phyloP scores from a whole-genome alignment of 2,329 filamentous ascomycete genomes.

The Alternaria brassicicola region DNA sequence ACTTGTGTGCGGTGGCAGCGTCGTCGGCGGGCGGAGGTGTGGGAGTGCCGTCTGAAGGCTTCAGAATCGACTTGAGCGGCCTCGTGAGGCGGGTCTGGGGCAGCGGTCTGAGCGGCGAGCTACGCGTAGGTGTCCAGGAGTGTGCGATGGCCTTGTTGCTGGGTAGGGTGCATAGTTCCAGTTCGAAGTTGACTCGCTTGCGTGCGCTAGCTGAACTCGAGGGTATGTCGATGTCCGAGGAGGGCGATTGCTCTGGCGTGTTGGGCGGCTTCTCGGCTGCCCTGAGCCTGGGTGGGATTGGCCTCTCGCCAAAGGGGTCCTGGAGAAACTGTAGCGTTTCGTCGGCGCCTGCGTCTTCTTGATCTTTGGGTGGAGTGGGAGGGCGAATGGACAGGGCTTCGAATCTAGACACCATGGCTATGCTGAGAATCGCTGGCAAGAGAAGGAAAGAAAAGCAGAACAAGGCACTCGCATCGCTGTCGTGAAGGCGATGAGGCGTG shows the following conservation, averaged over 20 bases:
- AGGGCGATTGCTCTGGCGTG: slow-evolving; percentile 53
- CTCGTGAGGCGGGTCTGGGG: slow-evolving; percentile 59
- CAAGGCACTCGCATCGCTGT: slow-evolving; percentile 35
- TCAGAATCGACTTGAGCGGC: slow-evolving; percentile 79
- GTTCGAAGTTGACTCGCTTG: slow-evolving; percentile 65
- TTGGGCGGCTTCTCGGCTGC: slow-evolving; percentile 33
- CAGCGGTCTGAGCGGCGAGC: slow-evolving; percentile 54
- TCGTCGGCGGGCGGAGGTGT: slow-evolving; percentile 47
- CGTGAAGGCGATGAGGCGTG: slow-evolving; percentile 14
- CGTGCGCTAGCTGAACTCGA: slow-evolving; percentile 44
- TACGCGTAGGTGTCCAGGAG: slow-evolving; percentile 44
- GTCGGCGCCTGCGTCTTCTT: slow-evolving; percentile 44
- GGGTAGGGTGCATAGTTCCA: slow-evolving; percentile 64
- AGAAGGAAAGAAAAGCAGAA: slow-evolving; percentile 27
- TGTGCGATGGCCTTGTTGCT: slow-evolving; percentile 49
- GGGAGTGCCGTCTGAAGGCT: slow-evolving; percentile 61
- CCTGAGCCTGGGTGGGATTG: slow-evolving; percentile 28
- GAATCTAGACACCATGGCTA: slow-evolving; percentile 52
- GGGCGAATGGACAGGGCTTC: slow-evolving; percentile 58
- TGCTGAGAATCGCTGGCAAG: slow-evolving; percentile 36
- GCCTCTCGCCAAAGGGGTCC: slow-evolving; percentile 48
- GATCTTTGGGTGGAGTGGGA: slow-evolving; percentile 62
- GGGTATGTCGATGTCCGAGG: slow-evolving; percentile 47
- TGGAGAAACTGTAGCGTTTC: slow-evolving; percentile 53
- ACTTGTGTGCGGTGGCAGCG: slow-evolving; percentile 53